These are phyloP conservation scores for Yamadazyma songkhlaensis DNA, from an alignment of 1,139 yeast genomes.

Conservation along the genomic window DNA sequence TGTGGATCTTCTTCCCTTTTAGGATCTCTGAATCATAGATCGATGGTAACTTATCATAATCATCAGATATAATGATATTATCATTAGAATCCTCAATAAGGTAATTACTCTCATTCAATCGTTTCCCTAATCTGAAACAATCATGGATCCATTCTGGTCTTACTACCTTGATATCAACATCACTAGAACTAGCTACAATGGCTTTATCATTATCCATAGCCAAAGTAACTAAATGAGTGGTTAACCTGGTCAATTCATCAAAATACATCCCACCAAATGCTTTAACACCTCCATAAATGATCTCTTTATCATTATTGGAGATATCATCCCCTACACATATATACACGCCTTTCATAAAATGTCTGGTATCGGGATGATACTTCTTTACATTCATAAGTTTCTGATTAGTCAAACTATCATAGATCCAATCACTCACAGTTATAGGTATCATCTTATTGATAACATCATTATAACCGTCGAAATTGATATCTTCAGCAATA, in stretches of 20 bases:
- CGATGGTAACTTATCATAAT: slow-evolving; percentile 11
- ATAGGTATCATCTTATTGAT: slow-evolving; percentile 63
- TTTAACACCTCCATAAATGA: slow-evolving; percentile 60
- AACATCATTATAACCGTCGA: slow-evolving; percentile 53
- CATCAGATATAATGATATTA: slow-evolving; percentile 8
- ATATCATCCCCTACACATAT: slow-evolving; percentile 61
- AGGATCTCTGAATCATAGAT: slow-evolving; percentile 17
- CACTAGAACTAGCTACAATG: slow-evolving; percentile 39
- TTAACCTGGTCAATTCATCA: slow-evolving; percentile 61
- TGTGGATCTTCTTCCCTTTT: slow-evolving; percentile 24
- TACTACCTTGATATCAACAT: slow-evolving; percentile 56
- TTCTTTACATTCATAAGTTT: slow-evolving; percentile 49
- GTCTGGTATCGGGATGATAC: slow-evolving; percentile 69
- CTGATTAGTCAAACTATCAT: slow-evolving; percentile 41
- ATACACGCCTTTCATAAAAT: slow-evolving; percentile 59
- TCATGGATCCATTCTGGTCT: slow-evolving; percentile 76
- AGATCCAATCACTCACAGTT: slow-evolving; percentile 64
- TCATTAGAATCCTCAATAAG: slow-evolving; percentile 14
- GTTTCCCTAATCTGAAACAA: slow-evolving; percentile 53
- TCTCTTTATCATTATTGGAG: slow-evolving; percentile 59
- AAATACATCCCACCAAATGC: slow-evolving; percentile 75
- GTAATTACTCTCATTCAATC: slow-evolving; percentile 54
- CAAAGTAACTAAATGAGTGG: slow-evolving; percentile 74
- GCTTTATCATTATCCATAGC: slow-evolving; percentile 52
- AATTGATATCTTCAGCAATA: slow-evolving; percentile 51